Base-by-base conservation (phyloP, 2,329 filamentous ascomycete genomes). In the Clathrospora elynae region DNA sequence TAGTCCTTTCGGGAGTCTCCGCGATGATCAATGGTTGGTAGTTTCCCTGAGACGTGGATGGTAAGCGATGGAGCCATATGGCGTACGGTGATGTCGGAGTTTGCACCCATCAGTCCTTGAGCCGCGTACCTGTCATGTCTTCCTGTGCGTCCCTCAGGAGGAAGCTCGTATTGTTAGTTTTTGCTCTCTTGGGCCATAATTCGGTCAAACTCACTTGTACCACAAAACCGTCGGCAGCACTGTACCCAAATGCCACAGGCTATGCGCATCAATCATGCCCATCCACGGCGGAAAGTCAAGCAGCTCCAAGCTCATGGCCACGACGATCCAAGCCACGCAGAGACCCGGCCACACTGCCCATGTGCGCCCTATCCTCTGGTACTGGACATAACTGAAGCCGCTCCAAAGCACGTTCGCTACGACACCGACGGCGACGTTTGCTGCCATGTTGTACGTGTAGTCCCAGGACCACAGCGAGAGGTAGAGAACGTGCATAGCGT, bases 371-470 rank as follows among this genome's bases (percentile, higher is more conserved):
- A 86, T 82, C 68, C 83, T 83, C 52, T 78, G 76, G 72, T 92
- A 97, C 57, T 85, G 81, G 53, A 75, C 74, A 57, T 87, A 82
- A 66, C 87, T 91, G 72, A 95, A 96, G 70, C 82, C 87, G 29
- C 79, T 88, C 93, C 93, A 97, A 44, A 97, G 73, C 3, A 85
- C 37, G 61, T 97, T 96, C 65, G 90, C 86, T 4, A 91, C 70
- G 26, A 90, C 76, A 3, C 93, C 93, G 8, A 87, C 82, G 3
- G 80, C 83, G 13, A 99, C 88, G 62, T 97, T 99, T 36, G 91
- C 93, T 1, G 87, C 84, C 90, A 99, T 97, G 68, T 99, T 99
- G 74, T 99, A 99, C 4, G 86, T 87, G 69, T 99, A 99, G 71
- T 97, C 88, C 88, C 93, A 99, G 12, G 79, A 77, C 77, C 91